Conservation (phyloP, 2,329 filamentous ascomycete species). For the Aquanectria penicillioides region DNA sequence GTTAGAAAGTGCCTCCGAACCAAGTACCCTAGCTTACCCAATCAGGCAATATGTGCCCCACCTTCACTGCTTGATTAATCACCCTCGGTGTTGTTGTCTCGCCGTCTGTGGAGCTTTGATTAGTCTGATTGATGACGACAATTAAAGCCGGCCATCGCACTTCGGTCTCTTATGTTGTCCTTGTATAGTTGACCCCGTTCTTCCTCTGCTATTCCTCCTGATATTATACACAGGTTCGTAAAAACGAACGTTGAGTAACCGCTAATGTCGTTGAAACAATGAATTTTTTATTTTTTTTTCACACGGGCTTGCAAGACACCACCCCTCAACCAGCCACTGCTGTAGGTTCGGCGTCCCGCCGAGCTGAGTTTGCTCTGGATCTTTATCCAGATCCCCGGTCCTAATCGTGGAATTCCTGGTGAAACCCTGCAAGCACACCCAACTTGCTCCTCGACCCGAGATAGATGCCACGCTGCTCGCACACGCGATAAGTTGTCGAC, state of each 20-base stretch:
- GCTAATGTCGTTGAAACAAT: no score
- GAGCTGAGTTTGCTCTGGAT: not conserved
- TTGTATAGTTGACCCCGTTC: no score
- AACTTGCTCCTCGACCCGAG: not conserved
- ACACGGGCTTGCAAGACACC: no score
- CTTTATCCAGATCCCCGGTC: slow-evolving; percentile 13
- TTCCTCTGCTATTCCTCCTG: no score
- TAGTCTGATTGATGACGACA: slow-evolving; percentile 19
- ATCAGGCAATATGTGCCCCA: slow-evolving; percentile 16
- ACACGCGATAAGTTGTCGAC: slow-evolving; percentile 9
- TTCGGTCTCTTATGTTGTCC: no score
- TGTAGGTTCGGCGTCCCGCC: not conserved
- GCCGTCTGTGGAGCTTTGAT: slow-evolving; percentile 16
- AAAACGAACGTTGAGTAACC: no score
- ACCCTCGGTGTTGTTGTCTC: slow-evolving; percentile 32
- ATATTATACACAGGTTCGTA: no score
- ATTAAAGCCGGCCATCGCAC: not conserved
- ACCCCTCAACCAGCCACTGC: no score
- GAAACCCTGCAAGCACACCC: not conserved
- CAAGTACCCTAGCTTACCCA: slow-evolving; percentile 19
- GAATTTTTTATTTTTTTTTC: no score
- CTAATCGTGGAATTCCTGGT: not conserved
- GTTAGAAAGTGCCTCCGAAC: no score
- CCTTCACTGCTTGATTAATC: slow-evolving; percentile 31
- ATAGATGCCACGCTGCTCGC: slow-evolving; percentile 10